phyloP scores from a whole-genome alignment of 176 grass and related monocot species.

The maize (Zea mays) region DNA sequence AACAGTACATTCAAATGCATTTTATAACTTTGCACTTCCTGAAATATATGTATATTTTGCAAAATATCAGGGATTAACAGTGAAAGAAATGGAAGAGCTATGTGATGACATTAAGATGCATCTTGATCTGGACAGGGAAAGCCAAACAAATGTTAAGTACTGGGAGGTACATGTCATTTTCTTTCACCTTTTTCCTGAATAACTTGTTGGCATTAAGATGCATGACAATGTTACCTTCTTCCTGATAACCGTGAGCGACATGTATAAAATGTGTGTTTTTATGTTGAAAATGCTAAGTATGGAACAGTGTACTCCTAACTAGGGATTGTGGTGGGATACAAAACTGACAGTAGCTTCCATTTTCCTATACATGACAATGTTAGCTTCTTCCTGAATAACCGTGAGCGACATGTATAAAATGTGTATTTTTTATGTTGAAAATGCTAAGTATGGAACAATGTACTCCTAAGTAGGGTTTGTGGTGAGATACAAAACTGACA shows the following conservation, averaged over 20 bases:
- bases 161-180: constrained; percentile 79
- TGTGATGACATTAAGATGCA: constrained; percentile 96
- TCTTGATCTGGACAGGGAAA: constrained; percentile 84
- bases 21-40: constrained; percentile 19
- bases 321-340: neutral
- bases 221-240: constrained; percentile 4
- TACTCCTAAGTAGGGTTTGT: neutral
- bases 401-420: constrained; percentile 3
- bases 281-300: constrained; percentile 28
- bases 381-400: constrained; percentile 21
- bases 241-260: constrained; percentile 14
- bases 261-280: neutral
- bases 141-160: constrained; percentile 71
- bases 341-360: neutral
- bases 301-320: constrained; percentile 9
- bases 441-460: constrained; percentile 21
- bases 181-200: constrained; percentile 21
- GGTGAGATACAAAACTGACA: neutral
- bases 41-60: constrained; percentile 20
- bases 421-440: constrained; percentile 9
- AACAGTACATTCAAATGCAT: neutral
- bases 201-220: neutral
- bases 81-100: constrained; percentile 95
- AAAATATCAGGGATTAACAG: constrained; percentile 72
- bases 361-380: neutral